Base-by-base conservation (phyloP, 805 yeast species). In the Candida nanaspora region DNA sequence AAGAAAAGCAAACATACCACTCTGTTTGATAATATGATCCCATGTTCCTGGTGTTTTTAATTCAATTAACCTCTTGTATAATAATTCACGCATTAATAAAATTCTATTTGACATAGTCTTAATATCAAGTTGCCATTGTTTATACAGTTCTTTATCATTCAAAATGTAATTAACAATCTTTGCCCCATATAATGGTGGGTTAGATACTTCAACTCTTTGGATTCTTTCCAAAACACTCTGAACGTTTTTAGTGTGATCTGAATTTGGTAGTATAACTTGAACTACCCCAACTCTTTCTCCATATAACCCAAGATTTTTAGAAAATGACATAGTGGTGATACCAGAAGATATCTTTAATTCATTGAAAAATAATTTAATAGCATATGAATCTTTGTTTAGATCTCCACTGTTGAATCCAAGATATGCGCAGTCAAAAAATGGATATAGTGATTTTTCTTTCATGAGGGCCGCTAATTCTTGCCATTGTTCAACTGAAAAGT, bases 181-280 rank as follows among this genome's bases (percentile, higher is more conserved):
- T 21, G 93, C 82, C n/a, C 95, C 95, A 64, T 85, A 86, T 46
- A 83, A 81, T 39, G 95, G 93, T 28, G 95, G 95, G 51, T 86
- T 83, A n/a, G 94, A 84, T 66, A 82, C 80, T 51, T 82, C 74
- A 30, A 93, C 81, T 56, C 95, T 76, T 42, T 83, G 78, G 53
- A 81, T 71, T 56, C 74, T 76, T 69, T 83, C 82, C 61, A 86
- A 69, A 66, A 43, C 82, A 71, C 30, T 52, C 59, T 20, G 58
- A 63, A 46, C 73, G 73, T 41, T 63, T 59, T 37, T 27, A 25
- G 39, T 69, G 25, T 70, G 66, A 29, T 73, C 66, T 15, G 73
- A 59, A 43, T 79, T 78, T 16, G 38, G 31, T 14, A 14, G 27
- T 22, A 26, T 18, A 13, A 35, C 32, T 19, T 35, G 38, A 42